phyloP scores from a whole-genome alignment of 176 grass and related monocot genomes.

The Olyra latifolia region DNA sequence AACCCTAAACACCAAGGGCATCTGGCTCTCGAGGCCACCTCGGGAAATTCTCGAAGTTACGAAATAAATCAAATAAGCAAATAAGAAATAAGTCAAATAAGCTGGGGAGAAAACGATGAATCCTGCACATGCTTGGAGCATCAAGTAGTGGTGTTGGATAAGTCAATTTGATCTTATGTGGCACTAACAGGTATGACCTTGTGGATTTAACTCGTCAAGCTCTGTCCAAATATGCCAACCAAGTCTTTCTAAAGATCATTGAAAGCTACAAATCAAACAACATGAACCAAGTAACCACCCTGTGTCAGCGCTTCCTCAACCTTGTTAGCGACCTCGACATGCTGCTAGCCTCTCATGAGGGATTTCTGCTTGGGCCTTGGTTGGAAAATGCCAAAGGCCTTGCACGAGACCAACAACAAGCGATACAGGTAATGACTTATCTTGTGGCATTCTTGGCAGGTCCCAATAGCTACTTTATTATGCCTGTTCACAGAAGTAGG shows the following conservation, averaged over 20 bases:
- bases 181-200: slow-evolving; percentile 63
- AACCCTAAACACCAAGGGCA: too few species aligned
- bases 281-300: slow-evolving; percentile 40
- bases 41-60: too few species aligned
- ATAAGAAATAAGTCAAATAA: too few species aligned
- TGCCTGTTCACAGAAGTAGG: background rate
- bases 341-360: slow-evolving; percentile 67
- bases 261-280: slow-evolving; percentile 56
- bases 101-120: background rate
- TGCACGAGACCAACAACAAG: slow-evolving; percentile 53
- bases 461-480: background rate
- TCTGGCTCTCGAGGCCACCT: too few species aligned
- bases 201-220: slow-evolving; percentile 84
- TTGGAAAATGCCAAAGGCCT: slow-evolving; percentile 69
- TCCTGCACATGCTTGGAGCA: slow-evolving; percentile 6
- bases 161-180: slow-evolving; percentile 7
- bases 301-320: slow-evolving; percentile 51
- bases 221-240: slow-evolving; percentile 77
- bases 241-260: slow-evolving; percentile 62
- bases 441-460: background rate
- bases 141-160: background rate
- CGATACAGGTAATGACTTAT: slow-evolving; percentile 52
- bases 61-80: too few species aligned
- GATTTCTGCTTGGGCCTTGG: slow-evolving; percentile 84
- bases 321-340: slow-evolving; percentile 67